Base-by-base conservation (phyloP, 192 early-diverging fungal species). In the Jimgerdemannia lactiflua region DNA sequence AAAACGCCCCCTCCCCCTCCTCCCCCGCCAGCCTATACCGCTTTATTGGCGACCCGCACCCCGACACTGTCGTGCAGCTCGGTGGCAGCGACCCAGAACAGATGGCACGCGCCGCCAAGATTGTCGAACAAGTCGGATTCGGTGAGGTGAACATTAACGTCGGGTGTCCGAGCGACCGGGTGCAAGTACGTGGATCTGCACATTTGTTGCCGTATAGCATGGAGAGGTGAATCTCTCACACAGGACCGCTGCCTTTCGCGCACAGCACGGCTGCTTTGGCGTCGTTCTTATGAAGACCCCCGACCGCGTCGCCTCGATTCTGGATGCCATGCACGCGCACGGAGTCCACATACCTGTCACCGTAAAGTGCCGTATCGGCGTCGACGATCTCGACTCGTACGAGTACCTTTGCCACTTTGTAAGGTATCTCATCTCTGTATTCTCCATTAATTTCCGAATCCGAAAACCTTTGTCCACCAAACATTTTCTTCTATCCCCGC, bases 301-400 rank as follows among this genome's bases (percentile, higher is more conserved):
- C 0, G 79, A 79, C 2, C 41, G 70, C 8, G 86, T 90, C 0
- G 89, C 89, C 6, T 77, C 83, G 14, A 90, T 92, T 3, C 84
- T 91, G 20, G 76, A 77, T 4, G 88, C 85, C 8, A 91, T 94
- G 85, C 44, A 75, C 0, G 76, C 75, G n/a, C 78, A 82, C 4
- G 82, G 82, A 4, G 76, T 79, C 1, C 79, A 71, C 3, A 82
- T 89, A 29, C 84, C 86, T 10, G 81, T 94, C 43, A 92, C 89
- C 54, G 86, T 94, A 67, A 94, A 94, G 80, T 92, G 91, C 77
- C 85, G 92, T 14, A 89, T 89, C n/a, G 92, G 92, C 4, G 84
- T 94, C n/a, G 92, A 94, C 72, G 76, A 90, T 10, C 75, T 86
- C 43, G 92, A 92, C 70, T 87, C 89, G 7, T 80, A 86, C 44